Evolutionary conservation across 2,329 filamentous ascomycete species (phyloP).

Genomic region (Exophiala oligosperma): DNA sequence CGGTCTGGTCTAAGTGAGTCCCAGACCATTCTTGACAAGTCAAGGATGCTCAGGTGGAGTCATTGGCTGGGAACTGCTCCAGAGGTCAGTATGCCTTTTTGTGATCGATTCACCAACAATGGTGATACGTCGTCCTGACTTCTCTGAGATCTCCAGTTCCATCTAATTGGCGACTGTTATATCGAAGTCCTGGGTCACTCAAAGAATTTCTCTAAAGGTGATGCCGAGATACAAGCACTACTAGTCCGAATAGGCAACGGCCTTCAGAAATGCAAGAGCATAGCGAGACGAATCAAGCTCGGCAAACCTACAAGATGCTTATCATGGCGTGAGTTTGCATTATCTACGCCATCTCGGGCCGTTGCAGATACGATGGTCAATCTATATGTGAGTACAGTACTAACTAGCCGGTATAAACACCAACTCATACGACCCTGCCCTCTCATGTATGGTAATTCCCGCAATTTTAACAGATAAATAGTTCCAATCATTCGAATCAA

Average conservation of each 20-base stretch:
- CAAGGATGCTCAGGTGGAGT: conserved; percentile 30
- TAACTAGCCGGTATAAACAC: too few relatives aligned
- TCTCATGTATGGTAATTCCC: too few relatives aligned
- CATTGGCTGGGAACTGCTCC: conserved; percentile 31
- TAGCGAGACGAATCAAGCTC: conserved; percentile 29
- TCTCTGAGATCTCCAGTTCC: background rate
- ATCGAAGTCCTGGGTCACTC: background rate
- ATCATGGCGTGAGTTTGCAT: conserved; percentile 9
- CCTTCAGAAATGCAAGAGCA: conserved; percentile 28
- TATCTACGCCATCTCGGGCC: conserved; percentile 6
- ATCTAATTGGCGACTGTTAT: background rate
- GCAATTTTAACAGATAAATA: too few relatives aligned
- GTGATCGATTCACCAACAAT: background rate
- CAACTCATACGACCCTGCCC: too few relatives aligned
- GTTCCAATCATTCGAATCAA: conserved; percentile 31
- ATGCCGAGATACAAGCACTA: conserved; percentile 16
- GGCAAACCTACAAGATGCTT: conserved; percentile 24
- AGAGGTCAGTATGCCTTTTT: conserved; percentile 19
- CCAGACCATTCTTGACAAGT: conserved; percentile 23
- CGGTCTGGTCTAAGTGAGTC: background rate
- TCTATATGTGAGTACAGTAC: conserved; percentile 6
- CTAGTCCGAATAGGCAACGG: conserved; percentile 1
- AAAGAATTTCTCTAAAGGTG: background rate
- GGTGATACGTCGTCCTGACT: too few relatives aligned
- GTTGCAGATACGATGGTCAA: conserved; percentile 15